Conservation (phyloP, 1,139 yeast genomes). For the Blastobotrys buckinghamii region DNA sequence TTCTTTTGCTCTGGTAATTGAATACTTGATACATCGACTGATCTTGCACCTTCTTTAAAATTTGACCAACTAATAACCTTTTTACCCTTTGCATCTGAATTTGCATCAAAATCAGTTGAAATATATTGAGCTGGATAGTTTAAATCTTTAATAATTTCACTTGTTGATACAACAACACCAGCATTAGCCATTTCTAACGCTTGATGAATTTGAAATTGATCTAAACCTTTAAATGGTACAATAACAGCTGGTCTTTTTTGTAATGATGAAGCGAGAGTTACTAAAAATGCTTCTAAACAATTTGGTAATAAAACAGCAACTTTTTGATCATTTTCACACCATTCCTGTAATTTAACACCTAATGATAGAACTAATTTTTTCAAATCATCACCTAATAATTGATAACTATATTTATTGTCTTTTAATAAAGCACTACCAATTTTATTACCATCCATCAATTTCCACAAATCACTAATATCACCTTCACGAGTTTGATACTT, state of each 20-base stretch:
- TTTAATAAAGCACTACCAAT: constrained; percentile 6
- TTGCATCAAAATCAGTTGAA: neutral
- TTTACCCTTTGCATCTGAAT: neutral
- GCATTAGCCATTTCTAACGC: constrained; percentile 15
- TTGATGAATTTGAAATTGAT: constrained; percentile 5
- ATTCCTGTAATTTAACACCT: constrained; percentile 11
- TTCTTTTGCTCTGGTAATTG: constrained; percentile 8
- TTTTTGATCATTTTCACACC: constrained; percentile 1
- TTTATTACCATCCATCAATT: constrained; percentile 17
- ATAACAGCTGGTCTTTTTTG: constrained; percentile 14
- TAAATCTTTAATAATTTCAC: constrained; percentile 12
- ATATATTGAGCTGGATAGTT: neutral
- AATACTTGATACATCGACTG: neutral
- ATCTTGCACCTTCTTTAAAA: neutral
- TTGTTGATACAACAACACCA: constrained; percentile 19
- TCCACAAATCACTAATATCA: constrained; percentile 54
- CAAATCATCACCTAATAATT: constrained; percentile 13
- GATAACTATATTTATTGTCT: neutral
- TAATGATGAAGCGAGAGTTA: constrained; percentile 16
- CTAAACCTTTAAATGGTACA: constrained; percentile 8
- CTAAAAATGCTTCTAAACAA: constrained; percentile 20
- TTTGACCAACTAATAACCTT: neutral
- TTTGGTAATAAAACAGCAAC: constrained; percentile 26
- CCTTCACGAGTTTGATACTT: constrained; percentile 42
- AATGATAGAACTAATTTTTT: constrained; percentile 13